Percentiles rank a stretch among this genome's conserved stretches.
Conservation (phyloP, 768 basidiomycete genomes). For the Leccinum sublutescens region DNA sequence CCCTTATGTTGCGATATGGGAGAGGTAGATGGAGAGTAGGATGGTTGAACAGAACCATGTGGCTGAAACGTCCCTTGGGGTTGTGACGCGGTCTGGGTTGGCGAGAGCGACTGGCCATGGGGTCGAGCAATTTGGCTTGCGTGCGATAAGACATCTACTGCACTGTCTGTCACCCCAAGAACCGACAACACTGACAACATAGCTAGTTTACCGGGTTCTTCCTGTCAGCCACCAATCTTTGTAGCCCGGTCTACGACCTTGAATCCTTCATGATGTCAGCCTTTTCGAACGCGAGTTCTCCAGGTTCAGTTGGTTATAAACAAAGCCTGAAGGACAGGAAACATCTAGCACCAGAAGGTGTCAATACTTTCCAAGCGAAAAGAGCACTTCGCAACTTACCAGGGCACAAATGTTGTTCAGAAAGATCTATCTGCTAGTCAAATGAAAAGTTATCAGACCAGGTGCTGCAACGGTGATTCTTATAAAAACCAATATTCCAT, state of each 20-base stretch:
- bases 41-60: conserved; percentile 4
- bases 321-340: conserved; percentile 48
- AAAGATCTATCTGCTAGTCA: too few species aligned
- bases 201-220: conserved; percentile 83
- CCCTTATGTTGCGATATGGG: conserved; percentile 16
- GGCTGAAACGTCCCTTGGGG: conserved; percentile 18
- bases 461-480: too few species aligned
- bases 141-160: conserved; percentile 9
- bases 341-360: too few species aligned
- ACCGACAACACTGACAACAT: conserved; percentile 75
- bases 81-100: conserved; percentile 14
- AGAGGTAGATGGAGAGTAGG: conserved; percentile 11
- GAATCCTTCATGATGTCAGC: conserved; percentile 75
- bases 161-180: conserved; percentile 62
- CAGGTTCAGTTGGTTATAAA: conserved; percentile 84
- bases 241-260: conserved; percentile 90
- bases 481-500: too few species aligned
- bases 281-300: conserved; percentile 87
- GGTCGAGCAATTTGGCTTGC: conserved; percentile 12
- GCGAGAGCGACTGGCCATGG: conserved; percentile 15
- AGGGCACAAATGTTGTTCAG: too few species aligned
- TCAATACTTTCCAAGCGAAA: too few species aligned
- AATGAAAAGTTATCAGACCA: too few species aligned
- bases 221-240: conserved; percentile 95
- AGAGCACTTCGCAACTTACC: too few species aligned